Evolutionary conservation across 2,329 filamentous ascomycete genomes (phyloP).

Genomic region (Colletotrichum sp.): DNA sequence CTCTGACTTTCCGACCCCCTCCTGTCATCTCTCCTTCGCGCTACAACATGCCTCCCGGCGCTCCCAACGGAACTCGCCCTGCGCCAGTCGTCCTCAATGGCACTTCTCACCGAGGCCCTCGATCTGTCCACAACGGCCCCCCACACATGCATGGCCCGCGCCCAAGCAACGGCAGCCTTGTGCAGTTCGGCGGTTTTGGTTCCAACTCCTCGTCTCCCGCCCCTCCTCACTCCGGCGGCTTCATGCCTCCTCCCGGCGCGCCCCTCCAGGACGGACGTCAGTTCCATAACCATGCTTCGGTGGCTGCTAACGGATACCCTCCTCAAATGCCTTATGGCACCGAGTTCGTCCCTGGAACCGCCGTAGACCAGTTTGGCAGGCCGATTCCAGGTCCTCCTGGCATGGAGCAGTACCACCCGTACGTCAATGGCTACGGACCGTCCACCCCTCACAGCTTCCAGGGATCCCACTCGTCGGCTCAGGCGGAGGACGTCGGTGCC

Average conservation of each 20-base stretch:
- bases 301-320: slow-evolving; percentile 38
- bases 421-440: slow-evolving; percentile 49
- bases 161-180: slow-evolving; percentile 57
- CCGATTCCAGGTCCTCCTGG: slow-evolving; percentile 35
- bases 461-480: slow-evolving; percentile 61
- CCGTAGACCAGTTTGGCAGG: slow-evolving; percentile 41
- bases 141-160: slow-evolving; percentile 53
- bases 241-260: slow-evolving; percentile 54
- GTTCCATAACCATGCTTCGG: slow-evolving; percentile 23
- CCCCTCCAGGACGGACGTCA: slow-evolving; percentile 33
- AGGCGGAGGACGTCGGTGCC: slow-evolving; percentile 48
- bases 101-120: slow-evolving; percentile 33
- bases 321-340: slow-evolving; percentile 40
- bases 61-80: slow-evolving; percentile 27
- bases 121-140: slow-evolving; percentile 37
- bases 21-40: slow-evolving; percentile 35
- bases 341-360: slow-evolving; percentile 36
- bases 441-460: slow-evolving; percentile 66
- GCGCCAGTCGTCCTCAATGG: slow-evolving; percentile 34
- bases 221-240: slow-evolving; percentile 50
- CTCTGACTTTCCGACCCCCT: slow-evolving; percentile 27
- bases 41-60: slow-evolving; percentile 42
- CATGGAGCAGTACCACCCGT: slow-evolving; percentile 35
- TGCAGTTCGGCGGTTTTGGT: slow-evolving; percentile 58
- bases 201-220: slow-evolving; percentile 64